Evolutionary conservation across 306 rosid genomes (phyloP), one percentile per base, ranked within the genome.

Genomic region (Begonia fuchsioides): DNA sequence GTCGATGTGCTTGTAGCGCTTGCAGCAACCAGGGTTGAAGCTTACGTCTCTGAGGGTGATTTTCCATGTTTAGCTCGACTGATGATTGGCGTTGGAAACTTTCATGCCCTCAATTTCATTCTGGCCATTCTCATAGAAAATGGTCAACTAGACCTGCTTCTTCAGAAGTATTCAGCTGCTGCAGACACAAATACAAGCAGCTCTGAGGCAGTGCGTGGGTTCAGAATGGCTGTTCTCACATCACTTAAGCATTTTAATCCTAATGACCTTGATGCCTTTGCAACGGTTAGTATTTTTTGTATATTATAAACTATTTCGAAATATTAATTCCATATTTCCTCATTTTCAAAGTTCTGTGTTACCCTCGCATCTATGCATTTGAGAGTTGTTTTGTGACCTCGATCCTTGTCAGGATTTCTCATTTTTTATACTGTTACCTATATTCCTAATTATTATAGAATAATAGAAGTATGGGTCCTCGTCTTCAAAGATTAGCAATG

Each of bases 1-100:
- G 97, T 84, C 61, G 97, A 88, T 81, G 97, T 88, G 60, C 97
- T 88, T 52, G 97, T 84, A 50, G 82, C 97, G 68, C 97, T 88
- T 66, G 97, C 97, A 50, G 90, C 97, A 13, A 88, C 95, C 11
- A 84, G 95, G 78, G 93, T 88, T 26, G 97, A 88, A 20, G 88
- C 86, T 49, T 88, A 88, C 55, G 97, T 88, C 13, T 63, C 71
- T 12, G 97, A 88, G 93, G 97, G 95, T 57, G 97, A 88, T 67
- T 88, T 88, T 70, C 39, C 95, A 18, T 88, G 97, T 68, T 70
- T 88, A 75, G 97, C 97, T 68, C 95, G 95, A 59, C 78, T 88
- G 53, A 88, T 84, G 66, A 88, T 95, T 50, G 95, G 97, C 68
- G 97, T 88, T 54, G 97, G 93, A 71, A 88, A 88, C 56, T 88